A percentile compares a stretch with the other conserved stretches of the same genome.
phyloP scores from a whole-genome alignment of 2,329 filamentous ascomycete species.

The Arthrinium puccinioides region DNA sequence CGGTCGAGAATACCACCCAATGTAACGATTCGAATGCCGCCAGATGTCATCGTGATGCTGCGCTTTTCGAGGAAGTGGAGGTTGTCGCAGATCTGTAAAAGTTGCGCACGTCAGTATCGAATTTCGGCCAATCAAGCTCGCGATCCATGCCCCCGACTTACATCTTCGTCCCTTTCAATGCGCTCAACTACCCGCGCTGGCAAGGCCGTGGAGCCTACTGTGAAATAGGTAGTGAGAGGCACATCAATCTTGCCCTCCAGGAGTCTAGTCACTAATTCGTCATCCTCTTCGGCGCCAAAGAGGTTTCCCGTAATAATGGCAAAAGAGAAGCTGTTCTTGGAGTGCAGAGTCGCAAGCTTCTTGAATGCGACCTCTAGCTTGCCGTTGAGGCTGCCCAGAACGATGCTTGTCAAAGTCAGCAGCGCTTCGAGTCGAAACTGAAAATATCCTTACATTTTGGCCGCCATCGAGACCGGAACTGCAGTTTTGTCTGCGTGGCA shows the following conservation, averaged over 20 bases:
- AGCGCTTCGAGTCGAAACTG: not conserved
- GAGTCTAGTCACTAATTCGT: conserved; percentile 54
- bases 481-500: too few species aligned
- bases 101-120: too few species aligned
- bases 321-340: conserved; percentile 83
- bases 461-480: too few species aligned
- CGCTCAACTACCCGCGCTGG: conserved; percentile 65
- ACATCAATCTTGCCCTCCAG: conserved; percentile 66
- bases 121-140: too few species aligned
- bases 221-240: conserved; percentile 85
- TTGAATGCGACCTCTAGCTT: conserved; percentile 67
- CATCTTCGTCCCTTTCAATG: conserved; percentile 61
- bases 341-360: conserved; percentile 73
- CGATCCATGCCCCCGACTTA: too few species aligned
- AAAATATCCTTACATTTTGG: conserved; percentile 36
- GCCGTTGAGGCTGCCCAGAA: conserved; percentile 78
- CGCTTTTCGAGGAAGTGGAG: conserved; percentile 85
- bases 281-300: conserved; percentile 57
- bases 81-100: conserved; percentile 81
- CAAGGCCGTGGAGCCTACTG: conserved; percentile 65
- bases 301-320: conserved; percentile 80
- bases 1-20: conserved; percentile 69
- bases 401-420: conserved; percentile 47
- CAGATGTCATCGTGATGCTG: conserved; percentile 79
- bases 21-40: conserved; percentile 81